Evolutionary conservation across 2,329 filamentous ascomycete genomes (phyloP).

Genomic region (Aspergillus sojae): DNA sequence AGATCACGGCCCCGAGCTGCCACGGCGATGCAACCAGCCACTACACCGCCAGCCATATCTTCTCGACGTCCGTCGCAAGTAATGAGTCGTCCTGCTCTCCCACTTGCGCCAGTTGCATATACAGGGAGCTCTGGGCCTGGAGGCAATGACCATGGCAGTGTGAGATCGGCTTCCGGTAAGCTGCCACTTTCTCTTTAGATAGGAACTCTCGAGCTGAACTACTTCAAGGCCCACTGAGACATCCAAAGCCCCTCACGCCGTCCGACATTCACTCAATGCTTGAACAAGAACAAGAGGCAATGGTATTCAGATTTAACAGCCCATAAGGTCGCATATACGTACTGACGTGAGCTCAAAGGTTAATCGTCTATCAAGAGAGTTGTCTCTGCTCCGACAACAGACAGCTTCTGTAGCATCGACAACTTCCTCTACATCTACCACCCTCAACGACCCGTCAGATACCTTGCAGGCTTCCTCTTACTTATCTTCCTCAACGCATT

Average conservation of each 20-base stretch:
- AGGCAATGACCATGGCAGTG: conserved; percentile 37
- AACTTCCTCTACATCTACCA: conserved; percentile 57
- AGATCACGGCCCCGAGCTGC: conserved; percentile 35
- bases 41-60: conserved; percentile 39
- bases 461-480: conserved; percentile 44
- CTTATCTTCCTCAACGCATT: conserved; percentile 52
- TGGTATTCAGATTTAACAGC: conserved; percentile 59
- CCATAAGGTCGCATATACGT: neutral
- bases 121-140: conserved; percentile 29
- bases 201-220: conserved; percentile 3
- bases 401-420: conserved; percentile 66
- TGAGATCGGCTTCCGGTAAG: conserved; percentile 45
- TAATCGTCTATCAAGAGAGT: conserved; percentile 88
- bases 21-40: conserved; percentile 29
- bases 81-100: conserved; percentile 47
- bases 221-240: conserved; percentile 70
- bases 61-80: conserved; percentile 52
- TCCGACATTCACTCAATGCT: conserved; percentile 86
- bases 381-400: conserved; percentile 76
- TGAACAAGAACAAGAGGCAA: conserved; percentile 93
- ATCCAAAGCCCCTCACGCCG: conserved; percentile 83
- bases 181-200: neutral
- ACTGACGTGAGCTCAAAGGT: conserved; percentile 58
- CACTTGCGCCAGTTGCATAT: conserved; percentile 33
- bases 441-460: conserved; percentile 52